A percentile compares a stretch with the other conserved stretches of the same genome.
Conservation (phyloP, 2,329 filamentous ascomycete species). For the Ceratocystis variospora region DNA sequence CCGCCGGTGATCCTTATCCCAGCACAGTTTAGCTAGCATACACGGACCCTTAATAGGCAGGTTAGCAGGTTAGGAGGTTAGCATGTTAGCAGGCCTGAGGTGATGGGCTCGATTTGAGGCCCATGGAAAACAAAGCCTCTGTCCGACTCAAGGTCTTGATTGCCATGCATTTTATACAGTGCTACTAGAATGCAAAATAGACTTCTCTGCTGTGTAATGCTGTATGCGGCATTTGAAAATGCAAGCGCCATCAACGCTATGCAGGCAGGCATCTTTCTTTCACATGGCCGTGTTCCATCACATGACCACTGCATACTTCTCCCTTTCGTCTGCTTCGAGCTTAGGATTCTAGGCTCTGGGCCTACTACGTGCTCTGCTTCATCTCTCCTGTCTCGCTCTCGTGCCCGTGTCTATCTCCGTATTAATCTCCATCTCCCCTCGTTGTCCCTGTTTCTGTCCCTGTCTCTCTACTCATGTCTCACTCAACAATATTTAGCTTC, state of each 20-base stretch:
- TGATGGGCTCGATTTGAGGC: no score
- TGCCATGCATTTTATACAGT: neutral
- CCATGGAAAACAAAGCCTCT: no score
- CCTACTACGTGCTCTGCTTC: neutral
- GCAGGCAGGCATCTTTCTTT: no score
- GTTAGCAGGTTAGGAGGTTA: no score
- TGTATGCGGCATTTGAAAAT: neutral
- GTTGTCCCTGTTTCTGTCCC: neutral
- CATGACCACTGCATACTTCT: neutral
- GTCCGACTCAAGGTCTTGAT: neutral
- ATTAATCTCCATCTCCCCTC: neutral
- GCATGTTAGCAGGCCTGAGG: neutral
- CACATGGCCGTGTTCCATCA: no score
- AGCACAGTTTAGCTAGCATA: neutral
- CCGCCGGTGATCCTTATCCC: neutral
- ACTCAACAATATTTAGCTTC: neutral
- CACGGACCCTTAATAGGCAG: neutral
- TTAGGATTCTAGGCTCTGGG: neutral
- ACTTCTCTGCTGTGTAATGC: no score
- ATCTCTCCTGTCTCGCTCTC: neutral
- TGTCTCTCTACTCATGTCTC: neutral
- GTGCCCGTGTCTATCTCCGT: neutral
- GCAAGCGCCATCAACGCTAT: neutral
- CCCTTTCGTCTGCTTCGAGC: neutral
- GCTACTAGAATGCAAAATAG: neutral